These are phyloP conservation scores for Acer negundo DNA, from an alignment of 345 rosid genomes.

Conservation along the genomic window DNA sequence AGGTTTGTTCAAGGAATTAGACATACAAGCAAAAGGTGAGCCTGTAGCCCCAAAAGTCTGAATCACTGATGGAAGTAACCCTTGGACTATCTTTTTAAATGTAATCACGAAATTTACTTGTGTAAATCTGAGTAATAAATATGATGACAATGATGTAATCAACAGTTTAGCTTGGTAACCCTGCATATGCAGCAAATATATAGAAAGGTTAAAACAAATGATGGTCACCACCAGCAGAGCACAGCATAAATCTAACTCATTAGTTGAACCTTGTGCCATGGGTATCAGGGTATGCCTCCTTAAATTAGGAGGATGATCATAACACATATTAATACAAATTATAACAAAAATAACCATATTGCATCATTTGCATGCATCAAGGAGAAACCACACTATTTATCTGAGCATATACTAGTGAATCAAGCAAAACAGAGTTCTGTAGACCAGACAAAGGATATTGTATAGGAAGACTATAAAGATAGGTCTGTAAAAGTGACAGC, in stretches of 20 bases:
- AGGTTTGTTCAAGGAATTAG: constrained; percentile 79
- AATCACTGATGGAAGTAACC: constrained; percentile 35
- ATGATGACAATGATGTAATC: constrained; percentile 50
- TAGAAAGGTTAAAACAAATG: constrained; percentile 15
- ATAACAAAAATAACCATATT: neutral
- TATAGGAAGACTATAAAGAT: neutral
- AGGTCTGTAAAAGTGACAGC: neutral
- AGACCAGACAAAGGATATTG: neutral
- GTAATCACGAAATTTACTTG: constrained; percentile 30
- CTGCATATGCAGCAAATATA: constrained; percentile 48
- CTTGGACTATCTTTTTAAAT: constrained; percentile 39
- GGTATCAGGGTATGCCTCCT: constrained; percentile 1
- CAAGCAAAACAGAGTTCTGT: neutral
- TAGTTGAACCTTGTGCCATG: neutral
- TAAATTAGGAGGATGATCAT: neutral
- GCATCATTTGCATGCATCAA: neutral
- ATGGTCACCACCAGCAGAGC: constrained; percentile 10
- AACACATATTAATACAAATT: constrained; percentile 1
- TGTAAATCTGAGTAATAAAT: constrained; percentile 37
- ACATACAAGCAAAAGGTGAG: constrained; percentile 70
- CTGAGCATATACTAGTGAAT: neutral
- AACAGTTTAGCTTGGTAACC: constrained; percentile 35
- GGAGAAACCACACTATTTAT: neutral
- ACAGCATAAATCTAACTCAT: neutral
- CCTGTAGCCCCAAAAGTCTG: constrained; percentile 41